Evolutionary conservation across 352 stramenopile genomes (phyloP).

Genomic region (Peronospora belbahrii): DNA sequence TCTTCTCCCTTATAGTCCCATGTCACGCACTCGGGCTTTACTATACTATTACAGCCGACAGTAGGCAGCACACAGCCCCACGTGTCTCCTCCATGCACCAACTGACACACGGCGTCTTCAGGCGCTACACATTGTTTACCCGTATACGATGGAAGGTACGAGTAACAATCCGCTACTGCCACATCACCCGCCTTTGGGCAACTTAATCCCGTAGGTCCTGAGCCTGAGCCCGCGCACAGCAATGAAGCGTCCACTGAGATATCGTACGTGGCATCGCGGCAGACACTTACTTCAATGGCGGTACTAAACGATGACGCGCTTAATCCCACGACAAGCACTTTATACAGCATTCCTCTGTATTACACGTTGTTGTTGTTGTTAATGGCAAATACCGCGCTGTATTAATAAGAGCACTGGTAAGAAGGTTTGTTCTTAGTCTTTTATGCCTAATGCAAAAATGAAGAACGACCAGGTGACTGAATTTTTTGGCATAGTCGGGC

Average conservation of each 20-base stretch:
- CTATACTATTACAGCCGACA: slow-evolving; percentile 20
- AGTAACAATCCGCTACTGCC: slow-evolving; percentile 29
- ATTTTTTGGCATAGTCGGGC: slow-evolving; percentile 9
- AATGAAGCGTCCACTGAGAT: slow-evolving; percentile 18
- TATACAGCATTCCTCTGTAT: slow-evolving; percentile 9
- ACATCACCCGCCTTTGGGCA: slow-evolving; percentile 31
- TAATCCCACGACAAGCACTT: slow-evolving; percentile 8
- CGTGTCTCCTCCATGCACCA: slow-evolving; percentile 24
- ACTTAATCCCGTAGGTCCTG: slow-evolving; percentile 17
- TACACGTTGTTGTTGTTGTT: not conserved
- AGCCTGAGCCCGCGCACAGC: slow-evolving; percentile 30
- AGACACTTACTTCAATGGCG: slow-evolving; percentile 33
- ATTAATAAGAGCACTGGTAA: not conserved
- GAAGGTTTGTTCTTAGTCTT: not conserved
- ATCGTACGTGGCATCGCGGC: slow-evolving; percentile 37
- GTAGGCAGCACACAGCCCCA: slow-evolving; percentile 42
- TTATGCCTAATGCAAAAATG: slow-evolving; percentile 17
- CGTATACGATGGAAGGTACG: slow-evolving; percentile 32
- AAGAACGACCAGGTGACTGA: no score
- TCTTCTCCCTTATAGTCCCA: slow-evolving; percentile 27
- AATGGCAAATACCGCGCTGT: slow-evolving; percentile 1
- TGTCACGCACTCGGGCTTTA: slow-evolving; percentile 17
- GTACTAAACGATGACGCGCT: slow-evolving; percentile 1
- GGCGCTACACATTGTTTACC: slow-evolving; percentile 22
- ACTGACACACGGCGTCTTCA: slow-evolving; percentile 32